Base-by-base conservation (phyloP, 352 stramenopile species). In the Phytophthora lateralis region DNA sequence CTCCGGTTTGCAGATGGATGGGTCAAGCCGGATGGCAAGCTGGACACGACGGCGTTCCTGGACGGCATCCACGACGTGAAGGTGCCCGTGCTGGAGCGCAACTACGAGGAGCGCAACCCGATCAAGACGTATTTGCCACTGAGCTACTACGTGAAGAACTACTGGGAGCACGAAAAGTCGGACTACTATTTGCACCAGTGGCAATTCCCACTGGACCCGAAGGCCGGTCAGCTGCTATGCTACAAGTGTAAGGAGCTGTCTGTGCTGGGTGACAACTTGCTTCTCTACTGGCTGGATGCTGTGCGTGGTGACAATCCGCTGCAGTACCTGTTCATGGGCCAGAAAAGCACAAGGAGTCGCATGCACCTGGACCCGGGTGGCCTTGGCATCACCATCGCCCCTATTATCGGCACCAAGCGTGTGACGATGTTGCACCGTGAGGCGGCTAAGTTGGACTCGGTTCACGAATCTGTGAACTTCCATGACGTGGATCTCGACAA, bases 261-360 rank as follows among this genome's bases (percentile, higher is more conserved):
- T n/a, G 91, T 97, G 50, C 69, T 98, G 20, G 91, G 91, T 6
- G 88, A 97, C 64, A 97, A 98, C 61, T 67, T 98, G 34, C 69
- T 98, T 8, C 80, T 89, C 46, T 97, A 97, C 69, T 98, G 91
- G 91, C 77, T 97, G 29, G 89, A 97, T 60, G 76, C 87, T 14
- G 78, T 91, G 39, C 89, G 91, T 51, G 78, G 78, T 15, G 90
- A 97, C 63, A 97, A 93, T 63, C 92, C 93, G 4, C 71, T 98
- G 20, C 94, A 98, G 64, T 98, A 98, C 55, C 73, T 98, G 26
- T 98, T 98, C 66, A 98, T 98, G 94, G 94, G 94, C 4, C 80
- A 89, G 35, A 78, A 84, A 51, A 91, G 84, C 44, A 98, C 93
- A 3, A 84, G 82, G 37, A 97, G 85, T 29, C 89, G 91, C 24